Evolutionary conservation across 257 asterid species (phyloP).

Genomic region (Verbascum thapsus): DNA sequence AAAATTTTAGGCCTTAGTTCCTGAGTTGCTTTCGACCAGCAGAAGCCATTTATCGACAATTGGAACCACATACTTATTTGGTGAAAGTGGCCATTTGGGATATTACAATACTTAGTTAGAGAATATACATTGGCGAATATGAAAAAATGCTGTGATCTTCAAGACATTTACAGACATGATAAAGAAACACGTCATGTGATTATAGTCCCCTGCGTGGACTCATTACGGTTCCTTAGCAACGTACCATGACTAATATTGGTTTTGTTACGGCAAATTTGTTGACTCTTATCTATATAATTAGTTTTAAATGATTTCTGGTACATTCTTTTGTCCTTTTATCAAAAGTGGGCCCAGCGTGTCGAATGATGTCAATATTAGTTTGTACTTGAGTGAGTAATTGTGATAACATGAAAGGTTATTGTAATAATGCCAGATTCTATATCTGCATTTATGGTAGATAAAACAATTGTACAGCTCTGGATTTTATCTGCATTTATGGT

Average conservation of each 20-base stretch:
- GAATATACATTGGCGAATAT: slow-evolving; percentile 4
- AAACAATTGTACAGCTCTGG: slow-evolving; percentile 15
- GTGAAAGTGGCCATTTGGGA: not conserved
- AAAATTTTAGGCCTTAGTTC: not conserved
- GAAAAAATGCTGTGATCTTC: not conserved
- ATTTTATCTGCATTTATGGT: slow-evolving; percentile 11
- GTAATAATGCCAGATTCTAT: slow-evolving; percentile 3
- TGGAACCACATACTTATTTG: not conserved
- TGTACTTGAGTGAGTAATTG: not conserved
- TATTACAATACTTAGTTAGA: not conserved
- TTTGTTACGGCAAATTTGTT: not conserved
- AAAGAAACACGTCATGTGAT: not conserved
- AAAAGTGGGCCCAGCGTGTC: slow-evolving; percentile 21
- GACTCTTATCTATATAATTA: slow-evolving; percentile 14
- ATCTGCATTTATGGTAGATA: slow-evolving; percentile 19
- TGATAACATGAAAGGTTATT: not conserved
- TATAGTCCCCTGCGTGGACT: not conserved
- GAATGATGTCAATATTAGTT: slow-evolving; percentile 15
- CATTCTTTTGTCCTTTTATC: slow-evolving; percentile 16
- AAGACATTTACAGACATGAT: not conserved
- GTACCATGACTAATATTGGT: not conserved
- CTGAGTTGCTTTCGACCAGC: not conserved
- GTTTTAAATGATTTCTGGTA: slow-evolving; percentile 21
- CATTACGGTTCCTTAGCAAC: not conserved
- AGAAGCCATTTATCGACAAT: not conserved